These are phyloP conservation scores for Tetrapisispora pingtungensis DNA, from an alignment of 805 yeast genomes.

Conservation along the genomic window DNA sequence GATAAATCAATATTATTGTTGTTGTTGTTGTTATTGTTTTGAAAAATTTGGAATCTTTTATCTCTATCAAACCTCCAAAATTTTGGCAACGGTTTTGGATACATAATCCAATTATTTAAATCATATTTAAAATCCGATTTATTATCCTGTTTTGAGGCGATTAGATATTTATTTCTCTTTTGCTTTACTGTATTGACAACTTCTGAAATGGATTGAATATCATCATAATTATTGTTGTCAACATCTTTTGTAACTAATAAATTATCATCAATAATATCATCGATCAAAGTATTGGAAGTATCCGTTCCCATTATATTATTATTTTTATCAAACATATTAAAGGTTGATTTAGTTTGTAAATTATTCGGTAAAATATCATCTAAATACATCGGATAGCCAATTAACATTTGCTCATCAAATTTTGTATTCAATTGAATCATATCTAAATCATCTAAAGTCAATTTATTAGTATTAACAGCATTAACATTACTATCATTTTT, in stretches of 20 bases:
- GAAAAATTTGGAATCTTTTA: slow-evolving; percentile 12
- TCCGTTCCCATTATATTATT: background rate
- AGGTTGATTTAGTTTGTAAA: background rate
- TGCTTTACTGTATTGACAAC: slow-evolving; percentile 13
- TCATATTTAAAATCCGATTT: slow-evolving; percentile 64
- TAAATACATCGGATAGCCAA: slow-evolving; percentile 26
- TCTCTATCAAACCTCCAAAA: slow-evolving; percentile 33
- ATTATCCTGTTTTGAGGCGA: slow-evolving; percentile 55
- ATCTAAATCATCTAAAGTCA: slow-evolving; percentile 26
- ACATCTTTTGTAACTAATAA: no score
- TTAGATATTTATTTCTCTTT: slow-evolving; percentile 53
- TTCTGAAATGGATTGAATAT: slow-evolving; percentile 27
- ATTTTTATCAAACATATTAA: slow-evolving; percentile 2
- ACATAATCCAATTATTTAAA: slow-evolving; percentile 55
- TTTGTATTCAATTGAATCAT: slow-evolving; percentile 20
- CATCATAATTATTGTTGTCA: slow-evolving; percentile 5
- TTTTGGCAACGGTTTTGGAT: slow-evolving; percentile 60
- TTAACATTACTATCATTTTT: background rate
- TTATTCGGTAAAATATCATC: background rate
- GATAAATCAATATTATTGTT: no score
- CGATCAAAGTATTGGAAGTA: background rate
- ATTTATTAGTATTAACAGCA: background rate
- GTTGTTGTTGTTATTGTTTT: slow-evolving; percentile 5
- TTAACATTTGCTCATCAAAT: slow-evolving; percentile 26
- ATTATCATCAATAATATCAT: background rate